phyloP scores from a whole-genome alignment of 257 asterid species.

The Solanum piurae region DNA sequence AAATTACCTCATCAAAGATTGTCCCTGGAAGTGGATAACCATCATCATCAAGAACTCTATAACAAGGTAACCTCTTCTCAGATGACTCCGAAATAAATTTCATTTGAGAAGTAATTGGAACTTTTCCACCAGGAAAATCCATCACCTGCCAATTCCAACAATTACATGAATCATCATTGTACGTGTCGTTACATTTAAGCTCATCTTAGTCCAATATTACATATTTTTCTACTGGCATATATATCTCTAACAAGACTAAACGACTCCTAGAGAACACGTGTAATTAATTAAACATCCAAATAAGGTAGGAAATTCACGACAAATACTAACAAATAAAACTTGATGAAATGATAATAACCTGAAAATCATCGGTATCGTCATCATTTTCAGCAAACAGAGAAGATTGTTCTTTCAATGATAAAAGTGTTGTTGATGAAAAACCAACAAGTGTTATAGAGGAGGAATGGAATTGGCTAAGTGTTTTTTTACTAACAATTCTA shows the following conservation, averaged over 20 bases:
- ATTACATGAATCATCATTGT: neutral
- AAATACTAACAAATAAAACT: neutral
- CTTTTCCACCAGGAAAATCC: conserved; percentile 87
- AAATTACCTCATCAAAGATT: conserved; percentile 47
- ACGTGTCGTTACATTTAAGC: neutral
- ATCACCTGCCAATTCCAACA: conserved; percentile 26
- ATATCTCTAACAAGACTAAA: neutral
- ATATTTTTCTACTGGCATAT: neutral
- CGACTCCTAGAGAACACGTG: neutral
- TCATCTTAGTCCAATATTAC: neutral
- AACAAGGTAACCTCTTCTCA: conserved; percentile 71
- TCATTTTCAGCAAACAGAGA: neutral
- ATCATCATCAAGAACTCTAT: conserved; percentile 70
- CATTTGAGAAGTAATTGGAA: conserved; percentile 48
- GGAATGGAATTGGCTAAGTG: neutral
- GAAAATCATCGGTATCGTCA: neutral
- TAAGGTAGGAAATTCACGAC: too few species aligned
- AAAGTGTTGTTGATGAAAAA: neutral
- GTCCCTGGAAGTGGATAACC: conserved; percentile 44
- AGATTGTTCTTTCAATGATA: neutral
- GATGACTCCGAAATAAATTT: conserved; percentile 53
- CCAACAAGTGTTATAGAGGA: neutral
- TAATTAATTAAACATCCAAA: too few species aligned
- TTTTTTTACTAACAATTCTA: neutral
- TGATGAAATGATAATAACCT: conserved; percentile 1